Percentiles rank a stretch among this genome's conserved stretches.
phyloP scores from a whole-genome alignment of 2,329 filamentous ascomycete species.

The Lachnellula occidentalis region DNA sequence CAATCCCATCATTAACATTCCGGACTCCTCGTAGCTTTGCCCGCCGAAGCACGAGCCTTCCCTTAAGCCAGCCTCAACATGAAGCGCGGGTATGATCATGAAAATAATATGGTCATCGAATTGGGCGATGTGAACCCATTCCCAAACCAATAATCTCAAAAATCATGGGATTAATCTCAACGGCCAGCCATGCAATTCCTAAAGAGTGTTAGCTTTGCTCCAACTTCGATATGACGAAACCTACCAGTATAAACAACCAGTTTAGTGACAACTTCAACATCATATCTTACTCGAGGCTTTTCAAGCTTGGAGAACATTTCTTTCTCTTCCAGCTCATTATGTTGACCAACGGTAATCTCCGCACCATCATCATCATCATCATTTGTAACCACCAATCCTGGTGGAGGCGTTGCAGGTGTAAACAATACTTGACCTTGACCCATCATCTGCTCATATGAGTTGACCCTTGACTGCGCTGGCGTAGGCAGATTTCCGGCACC shows the following conservation, averaged over 20 bases:
- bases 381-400: slow-evolving; percentile 29
- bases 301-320: slow-evolving; percentile 82
- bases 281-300: slow-evolving; percentile 85
- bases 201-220: slow-evolving; percentile 1
- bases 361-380: slow-evolving; percentile 34
- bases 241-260: slow-evolving; percentile 87
- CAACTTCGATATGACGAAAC: slow-evolving; percentile 26
- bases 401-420: slow-evolving; percentile 30
- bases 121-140: slow-evolving; percentile 23
- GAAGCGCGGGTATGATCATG: neutral
- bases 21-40: neutral
- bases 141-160: slow-evolving; percentile 39
- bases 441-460: slow-evolving; percentile 69
- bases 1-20: neutral
- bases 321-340: slow-evolving; percentile 54
- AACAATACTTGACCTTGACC: slow-evolving; percentile 52
- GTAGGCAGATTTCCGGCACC: slow-evolving; percentile 40
- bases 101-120: slow-evolving; percentile 5
- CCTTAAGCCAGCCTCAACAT: neutral
- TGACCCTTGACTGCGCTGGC: slow-evolving; percentile 42
- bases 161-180: slow-evolving; percentile 39
- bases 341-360: slow-evolving; percentile 36
- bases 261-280: slow-evolving; percentile 98
- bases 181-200: slow-evolving; percentile 80
- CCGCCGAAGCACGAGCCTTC: neutral